Evolutionary conservation across 116 monocot genomes (phyloP).

Genomic region (Zostera marina): DNA sequence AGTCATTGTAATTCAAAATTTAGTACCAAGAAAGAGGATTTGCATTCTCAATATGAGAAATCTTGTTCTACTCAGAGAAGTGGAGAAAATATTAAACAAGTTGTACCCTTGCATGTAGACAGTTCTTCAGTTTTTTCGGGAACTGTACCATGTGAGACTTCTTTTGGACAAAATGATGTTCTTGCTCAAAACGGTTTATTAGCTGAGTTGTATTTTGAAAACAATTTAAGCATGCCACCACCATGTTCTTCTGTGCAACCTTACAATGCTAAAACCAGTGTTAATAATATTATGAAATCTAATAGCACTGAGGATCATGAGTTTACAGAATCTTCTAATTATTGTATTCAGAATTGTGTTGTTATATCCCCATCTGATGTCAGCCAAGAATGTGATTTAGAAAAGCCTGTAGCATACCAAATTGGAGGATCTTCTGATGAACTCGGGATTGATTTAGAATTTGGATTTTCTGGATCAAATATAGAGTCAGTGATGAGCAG

Average conservation of each 20-base stretch:
- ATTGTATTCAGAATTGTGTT: conserved; percentile 5
- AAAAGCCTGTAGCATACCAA: conserved; percentile 20
- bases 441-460: conserved; percentile 21
- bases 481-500: background rate
- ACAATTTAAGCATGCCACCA: conserved; percentile 12
- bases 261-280: conserved; percentile 13
- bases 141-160: conserved; percentile 8
- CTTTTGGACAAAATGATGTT: conserved; percentile 6
- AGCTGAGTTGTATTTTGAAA: conserved; percentile 7
- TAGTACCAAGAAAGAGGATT: background rate
- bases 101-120: background rate
- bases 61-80: background rate
- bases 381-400: conserved; percentile 7
- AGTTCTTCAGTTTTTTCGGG: conserved; percentile 4
- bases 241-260: conserved; percentile 9
- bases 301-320: conserved; percentile 9
- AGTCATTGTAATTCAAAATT: background rate
- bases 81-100: background rate
- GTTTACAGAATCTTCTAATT: conserved; percentile 12
- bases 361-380: conserved; percentile 8
- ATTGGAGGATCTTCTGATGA: conserved; percentile 16
- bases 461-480: conserved; percentile 9
- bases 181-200: too few species aligned
- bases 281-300: conserved; percentile 8
- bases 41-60: background rate